Evolutionary conservation across 2,329 filamentous ascomycete species (phyloP), one percentile per base, ranked within the genome.

Genomic region (Ilyonectria sp.): DNA sequence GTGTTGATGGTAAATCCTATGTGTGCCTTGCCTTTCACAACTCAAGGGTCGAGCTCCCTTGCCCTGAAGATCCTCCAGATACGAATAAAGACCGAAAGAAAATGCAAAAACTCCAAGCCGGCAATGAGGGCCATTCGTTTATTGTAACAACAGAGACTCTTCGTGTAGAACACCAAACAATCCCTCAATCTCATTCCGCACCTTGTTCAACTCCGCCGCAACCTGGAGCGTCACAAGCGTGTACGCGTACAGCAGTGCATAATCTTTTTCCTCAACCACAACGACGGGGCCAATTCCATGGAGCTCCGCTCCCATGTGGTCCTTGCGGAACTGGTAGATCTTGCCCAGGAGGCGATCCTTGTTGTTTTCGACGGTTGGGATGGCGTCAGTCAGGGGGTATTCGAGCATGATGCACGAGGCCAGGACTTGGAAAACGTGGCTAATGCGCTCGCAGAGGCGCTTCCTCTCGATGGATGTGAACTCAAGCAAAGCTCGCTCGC

Each of bases 401-500:
- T 97, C 95, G 9, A 98, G 87, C 86, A 97, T 97, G 83, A 98
- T 90, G 15, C 93, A 97, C 47, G 93, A 96, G 1, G 96, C 96
- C 69, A 99, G 89, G 6, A 98, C 96, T 77, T 90, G 86, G 70
- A 90, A 90, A 17, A 99, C 87, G 86, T 98, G 96, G 78, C 94
- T 97, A 75, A 98, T 97, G 58, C 96, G 91, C 60, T 93, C 90
- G 74, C 94, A 97, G 35, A 99, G 86, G 69, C 95, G 90, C 10
- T 88, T 89, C 60, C 96, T 89, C 81, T 99, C 95, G 9, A 89
- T 85, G 5, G 89, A 87, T 1, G 96, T 98, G 78, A 93, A 94
- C 69, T 89, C 87, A 43, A 99, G 84, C 43, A 98, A 87, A 9
- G 92, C 91, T 63, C 92, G 90, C 82, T 98, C 95, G 4, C 95